These are phyloP conservation scores for Colletotrichum camelliae DNA, from an alignment of 2,329 filamentous ascomycete genomes.

Conservation along the genomic window DNA sequence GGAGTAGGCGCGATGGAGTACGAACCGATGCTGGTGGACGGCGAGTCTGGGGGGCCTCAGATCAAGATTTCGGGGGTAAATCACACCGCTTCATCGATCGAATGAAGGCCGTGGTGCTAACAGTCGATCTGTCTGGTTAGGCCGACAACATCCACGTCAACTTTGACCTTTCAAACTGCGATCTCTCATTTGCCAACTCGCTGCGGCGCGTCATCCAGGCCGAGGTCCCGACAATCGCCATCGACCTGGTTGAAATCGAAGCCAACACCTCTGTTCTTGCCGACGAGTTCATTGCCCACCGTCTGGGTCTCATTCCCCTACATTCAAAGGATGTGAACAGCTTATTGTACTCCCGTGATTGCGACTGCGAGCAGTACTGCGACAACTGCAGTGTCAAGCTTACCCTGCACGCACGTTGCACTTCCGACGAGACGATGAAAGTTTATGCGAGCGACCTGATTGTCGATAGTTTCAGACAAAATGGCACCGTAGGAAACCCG, in stretches of 20 bases:
- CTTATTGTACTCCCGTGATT: conserved; percentile 89
- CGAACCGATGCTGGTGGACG: conserved; percentile 65
- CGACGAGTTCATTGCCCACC: conserved; percentile 94
- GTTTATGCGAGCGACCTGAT: conserved; percentile 92
- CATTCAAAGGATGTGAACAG: conserved; percentile 83
- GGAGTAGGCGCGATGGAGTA: conserved; percentile 54
- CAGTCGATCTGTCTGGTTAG: conserved; percentile 47
- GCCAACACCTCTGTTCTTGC: conserved; percentile 94
- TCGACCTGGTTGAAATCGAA: conserved; percentile 93
- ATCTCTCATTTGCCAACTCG: conserved; percentile 91
- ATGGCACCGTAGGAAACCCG: conserved; percentile 78
- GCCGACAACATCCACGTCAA: conserved; percentile 82
- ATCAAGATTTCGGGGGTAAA: conserved; percentile 66
- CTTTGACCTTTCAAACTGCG: conserved; percentile 89
- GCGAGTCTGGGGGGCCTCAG: conserved; percentile 59
- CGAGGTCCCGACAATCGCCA: conserved; percentile 92
- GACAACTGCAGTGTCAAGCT: conserved; percentile 89
- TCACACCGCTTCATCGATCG: not conserved
- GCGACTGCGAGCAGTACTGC: conserved; percentile 95
- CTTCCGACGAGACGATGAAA: conserved; percentile 85
- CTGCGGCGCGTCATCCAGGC: conserved; percentile 89
- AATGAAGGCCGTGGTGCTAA: not conserved
- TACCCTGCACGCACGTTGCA: conserved; percentile 84
- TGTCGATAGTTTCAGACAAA: conserved; percentile 71
- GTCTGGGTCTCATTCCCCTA: conserved; percentile 88